Evolutionary conservation across 2,329 filamentous ascomycete species (phyloP), one percentile per base, ranked within the genome.

Genomic region (Epichloe sylvatica): DNA sequence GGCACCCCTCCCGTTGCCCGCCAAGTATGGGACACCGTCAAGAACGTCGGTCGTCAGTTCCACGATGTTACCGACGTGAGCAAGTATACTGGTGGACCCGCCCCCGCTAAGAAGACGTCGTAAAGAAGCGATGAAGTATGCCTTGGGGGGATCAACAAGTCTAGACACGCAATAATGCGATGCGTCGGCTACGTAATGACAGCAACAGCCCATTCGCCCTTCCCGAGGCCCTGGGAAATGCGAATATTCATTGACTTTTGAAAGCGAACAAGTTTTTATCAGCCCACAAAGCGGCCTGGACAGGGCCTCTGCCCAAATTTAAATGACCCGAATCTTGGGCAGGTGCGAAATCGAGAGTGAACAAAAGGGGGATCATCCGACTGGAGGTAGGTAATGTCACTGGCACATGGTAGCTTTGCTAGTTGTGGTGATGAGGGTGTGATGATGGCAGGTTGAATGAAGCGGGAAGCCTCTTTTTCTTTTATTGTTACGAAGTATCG

Each of bases 1-100:
- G 86, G 84, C 64, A 89, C 85, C 15, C 89, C 89, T 30, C 89
- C 90, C 1, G 80, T 73, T 25, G 84, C 83, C 50, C 80, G 86
- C 60, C 80, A 91, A 64, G 78, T 76, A 47, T 97, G 91, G 91
- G 83, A 84, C 50, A 75, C 71, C 38, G 72, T 88, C 68, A 96
- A 96, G 83, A 73, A 73, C 54, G 67, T 76, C 45, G 74, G 81
- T 47, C 77, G 80, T 65, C 82, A 90, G 69, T 88, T 83, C 62
- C 82, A 89, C 64, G 81, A 88, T 59, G 76, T 76, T 49, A 94
- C 90, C 39, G 87, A 96, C 62, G 62, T 89, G 59, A 78, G 77
- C 70, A 83, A 80, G 66, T 92, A 91, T 69, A 66, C 80, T 54
- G 74, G 73, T 55, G 78, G 77, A 51, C 69, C 72, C 39, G 70